phyloP scores from a whole-genome alignment of 257 asterid genomes.

The Capsicum baccatum region DNA sequence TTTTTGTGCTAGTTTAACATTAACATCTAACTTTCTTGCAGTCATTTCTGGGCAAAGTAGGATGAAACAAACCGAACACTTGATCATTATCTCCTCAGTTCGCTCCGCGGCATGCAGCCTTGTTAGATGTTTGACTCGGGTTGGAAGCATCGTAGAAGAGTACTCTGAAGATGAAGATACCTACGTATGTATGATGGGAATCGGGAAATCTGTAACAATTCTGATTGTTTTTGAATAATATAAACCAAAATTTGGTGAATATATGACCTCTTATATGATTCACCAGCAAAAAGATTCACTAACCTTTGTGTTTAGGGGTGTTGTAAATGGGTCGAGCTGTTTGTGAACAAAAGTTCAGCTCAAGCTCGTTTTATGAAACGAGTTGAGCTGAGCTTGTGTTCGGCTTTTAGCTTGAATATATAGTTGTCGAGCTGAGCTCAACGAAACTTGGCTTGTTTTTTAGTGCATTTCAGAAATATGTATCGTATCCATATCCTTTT shows the following conservation, averaged over 20 bases:
- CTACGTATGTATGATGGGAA: neutral
- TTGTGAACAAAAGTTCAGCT: neutral
- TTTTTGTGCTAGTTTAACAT: neutral
- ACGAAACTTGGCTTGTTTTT: constrained; percentile 2
- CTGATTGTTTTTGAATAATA: constrained; percentile 10
- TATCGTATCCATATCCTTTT: neutral
- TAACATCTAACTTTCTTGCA: constrained; percentile 39
- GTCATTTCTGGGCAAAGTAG: constrained; percentile 74
- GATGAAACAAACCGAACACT: constrained; percentile 41
- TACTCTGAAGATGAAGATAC: neutral
- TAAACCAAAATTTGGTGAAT: constrained; percentile 16
- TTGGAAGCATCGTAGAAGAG: constrained; percentile 14
- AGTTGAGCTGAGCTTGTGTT: constrained; percentile 20
- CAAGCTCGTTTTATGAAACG: neutral
- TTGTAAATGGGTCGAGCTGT: neutral
- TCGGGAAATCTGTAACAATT: neutral
- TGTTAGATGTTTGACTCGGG: neutral
- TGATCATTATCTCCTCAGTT: neutral
- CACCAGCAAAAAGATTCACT: neutral
- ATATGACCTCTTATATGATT: neutral
- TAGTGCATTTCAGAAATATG: neutral
- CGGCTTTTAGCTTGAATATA: neutral
- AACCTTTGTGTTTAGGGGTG: constrained; percentile 23
- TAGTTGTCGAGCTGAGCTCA: neutral
- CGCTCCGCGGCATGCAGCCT: neutral